Evolutionary conservation across 208 protist species (phyloP).

Genomic region (Leishmania mexicana): DNA sequence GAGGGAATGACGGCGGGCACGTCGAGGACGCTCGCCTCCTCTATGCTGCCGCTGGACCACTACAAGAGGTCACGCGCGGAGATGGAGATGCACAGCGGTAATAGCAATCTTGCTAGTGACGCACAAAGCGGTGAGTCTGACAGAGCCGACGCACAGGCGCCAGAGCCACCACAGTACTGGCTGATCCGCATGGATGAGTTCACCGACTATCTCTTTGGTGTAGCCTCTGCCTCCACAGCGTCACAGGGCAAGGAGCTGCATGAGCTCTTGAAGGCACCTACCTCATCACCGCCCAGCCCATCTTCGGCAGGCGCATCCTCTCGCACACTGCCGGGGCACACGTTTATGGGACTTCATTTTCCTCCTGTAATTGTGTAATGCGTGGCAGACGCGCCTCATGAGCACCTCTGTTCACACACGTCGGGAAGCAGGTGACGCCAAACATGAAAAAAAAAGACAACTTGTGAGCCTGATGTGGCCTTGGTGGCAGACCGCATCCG

Average conservation of each 20-base stretch:
- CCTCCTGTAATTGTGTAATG: conserved; percentile 16
- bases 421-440: background rate
- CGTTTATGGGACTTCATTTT: conserved; percentile 33
- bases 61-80: conserved; percentile 20
- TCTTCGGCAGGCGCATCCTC: conserved; percentile 1
- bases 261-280: background rate
- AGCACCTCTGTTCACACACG: too few species aligned
- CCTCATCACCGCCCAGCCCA: background rate
- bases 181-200: conserved; percentile 68
- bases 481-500: background rate
- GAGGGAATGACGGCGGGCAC: background rate
- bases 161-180: conserved; percentile 44
- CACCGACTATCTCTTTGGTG: conserved; percentile 60
- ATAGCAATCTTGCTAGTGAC: background rate
- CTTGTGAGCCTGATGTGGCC: background rate
- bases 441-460: background rate
- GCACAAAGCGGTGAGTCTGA: background rate
- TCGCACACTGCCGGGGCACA: conserved; percentile 24
- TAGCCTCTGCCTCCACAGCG: conserved; percentile 7
- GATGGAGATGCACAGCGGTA: background rate
- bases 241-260: background rate
- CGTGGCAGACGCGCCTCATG: background rate
- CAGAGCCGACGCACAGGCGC: conserved; percentile 1
- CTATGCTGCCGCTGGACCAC: conserved; percentile 22
- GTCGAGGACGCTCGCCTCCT: conserved; percentile 14